Percentiles rank a stretch among this genome's conserved stretches.
These are phyloP conservation scores for Hypericum androsaemum DNA, from an alignment of 345 rosid genomes.

Conservation along the genomic window DNA sequence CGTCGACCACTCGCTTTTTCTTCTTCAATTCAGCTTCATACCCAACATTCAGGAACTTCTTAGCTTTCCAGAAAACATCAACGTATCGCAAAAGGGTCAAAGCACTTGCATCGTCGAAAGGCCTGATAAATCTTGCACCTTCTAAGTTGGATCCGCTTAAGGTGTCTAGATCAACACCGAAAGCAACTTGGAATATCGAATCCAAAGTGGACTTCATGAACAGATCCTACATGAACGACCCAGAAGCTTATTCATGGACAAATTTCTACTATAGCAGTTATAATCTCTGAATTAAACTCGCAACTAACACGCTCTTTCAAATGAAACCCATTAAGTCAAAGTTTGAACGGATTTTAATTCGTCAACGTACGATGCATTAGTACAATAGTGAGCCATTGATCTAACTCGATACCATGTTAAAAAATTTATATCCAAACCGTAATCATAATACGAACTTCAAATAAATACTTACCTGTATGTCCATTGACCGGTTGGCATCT, in stretches of 20 bases:
- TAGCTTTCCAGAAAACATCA: constrained; percentile 18
- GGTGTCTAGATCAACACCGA: constrained; percentile 20
- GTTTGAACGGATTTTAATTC: too few relatives aligned
- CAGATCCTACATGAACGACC: constrained; percentile 10
- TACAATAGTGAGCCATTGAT: too few relatives aligned
- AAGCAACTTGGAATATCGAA: constrained; percentile 15
- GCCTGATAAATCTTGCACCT: constrained; percentile 7
- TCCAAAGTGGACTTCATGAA: constrained; percentile 18
- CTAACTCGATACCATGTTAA: too few relatives aligned
- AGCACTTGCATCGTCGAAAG: constrained; percentile 16
- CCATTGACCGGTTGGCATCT: constrained; percentile 13
- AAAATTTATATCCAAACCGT: too few relatives aligned
- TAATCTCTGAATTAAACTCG: too few relatives aligned
- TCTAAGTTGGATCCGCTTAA: constrained; percentile 12
- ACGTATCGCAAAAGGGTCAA: not conserved
- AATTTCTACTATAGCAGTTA: too few relatives aligned
- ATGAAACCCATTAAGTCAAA: too few relatives aligned
- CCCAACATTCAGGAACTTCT: constrained; percentile 20
- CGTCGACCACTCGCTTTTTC: constrained; percentile 13
- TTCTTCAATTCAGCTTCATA: constrained; percentile 13
- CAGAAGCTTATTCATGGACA: too few relatives aligned
- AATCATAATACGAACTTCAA: too few relatives aligned
- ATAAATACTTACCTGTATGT: too few relatives aligned
- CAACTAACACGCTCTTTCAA: too few relatives aligned
- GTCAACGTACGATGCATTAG: too few relatives aligned